Evolutionary conservation across 345 rosid genomes (phyloP), one percentile per base, ranked within the genome.

Genomic region (Citrus sinensis): DNA sequence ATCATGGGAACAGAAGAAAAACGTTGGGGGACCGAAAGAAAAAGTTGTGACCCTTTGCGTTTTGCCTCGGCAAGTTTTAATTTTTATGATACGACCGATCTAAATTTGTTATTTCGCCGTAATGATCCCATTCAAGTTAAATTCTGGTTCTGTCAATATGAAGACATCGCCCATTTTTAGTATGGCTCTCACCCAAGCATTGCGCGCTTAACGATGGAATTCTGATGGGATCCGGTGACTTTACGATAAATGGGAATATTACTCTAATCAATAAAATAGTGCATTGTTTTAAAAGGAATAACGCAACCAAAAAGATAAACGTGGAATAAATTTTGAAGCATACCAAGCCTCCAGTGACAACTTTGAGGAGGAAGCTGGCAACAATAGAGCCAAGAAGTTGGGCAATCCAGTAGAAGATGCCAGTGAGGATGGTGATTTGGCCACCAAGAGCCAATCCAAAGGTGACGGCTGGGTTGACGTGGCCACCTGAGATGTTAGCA

Each of bases 401-500:
- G 76, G 98, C 95, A 20, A 95, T 80, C 95, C 95, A 92, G 86
- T 95, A 95, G 87, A 95, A 91, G 80, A 95, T 82, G 79, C 97
- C 92, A 14, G 97, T 92, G 81, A 95, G 91, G 83, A 95, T 58
- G 79, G 98, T 92, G 88, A 95, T 93, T 55, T 93, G 95, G 68
- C 98, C 98, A 65, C 98, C 97, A 10, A 95, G 88, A 77, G 98
- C 98, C 82, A 95, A 84, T 9, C 98, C 98, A 40, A 92, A 89
- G 67, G 98, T 95, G 76, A 95, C 98, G 11, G 98, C 98, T 6
- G 98, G 98, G 87, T 95, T 93, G 34, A 95, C 98, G 74, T 95
- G 98, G 29, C 98, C 98, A 42, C 98, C 98, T 13, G 98, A 93
- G 87, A 93, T 93, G 87, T 95, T 95, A 64, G 98, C 98, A 16